Evolutionary conservation across 192 early-diverging fungal genomes (phyloP), one percentile per base, ranked within the genome.

Genomic region (Phlyctochytrium planicorne): DNA sequence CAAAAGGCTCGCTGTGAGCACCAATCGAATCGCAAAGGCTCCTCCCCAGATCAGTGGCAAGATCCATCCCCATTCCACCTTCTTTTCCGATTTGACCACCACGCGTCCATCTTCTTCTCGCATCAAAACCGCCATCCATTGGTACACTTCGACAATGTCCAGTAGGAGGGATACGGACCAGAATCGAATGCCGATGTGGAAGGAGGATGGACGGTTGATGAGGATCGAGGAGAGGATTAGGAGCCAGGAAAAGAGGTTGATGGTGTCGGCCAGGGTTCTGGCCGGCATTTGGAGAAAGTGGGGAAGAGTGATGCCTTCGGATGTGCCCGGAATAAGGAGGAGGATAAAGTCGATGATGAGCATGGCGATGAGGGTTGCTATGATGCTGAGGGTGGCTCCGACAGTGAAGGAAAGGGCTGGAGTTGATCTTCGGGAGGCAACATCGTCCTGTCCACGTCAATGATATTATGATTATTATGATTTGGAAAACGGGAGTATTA

Each of bases 261-360:
- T 14, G 12, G 40, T 50, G 40, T 50, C 40, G 12, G 40, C 40
- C 12, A 50, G 40, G 40, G n/a, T 50, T 10, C 40, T 10, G 40
- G 40, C 40, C 12, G 40, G 40, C 12, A 50, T 10, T 10, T n/a
- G 40, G 40, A 14, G 40, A 10, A 50, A n/a, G 12, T 50, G 40
- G 10, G 40, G 40, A 10, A 50, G 40, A 50, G 12, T 10, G 40
- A n/a, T 10, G 40, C 10, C 40, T 10, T 50, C 12, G n/a, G 10
- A 14, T 50, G 40, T n/a, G 40, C 12, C 40, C 40, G 40, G 40
- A n/a, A n/a, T n/a, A 14, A 50, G 40, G 40, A 50, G 40, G 40
- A 50, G 12, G 40, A 50, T 14, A n/a, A 50, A n/a, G 40, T 50
- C 40, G 40, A 50, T 50, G 40, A 50, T 50, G 40, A 50, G 40